Percentiles rank a stretch among this genome's conserved stretches.
phyloP scores from a whole-genome alignment of 345 rosid species.

The Kandelia obovata region DNA sequence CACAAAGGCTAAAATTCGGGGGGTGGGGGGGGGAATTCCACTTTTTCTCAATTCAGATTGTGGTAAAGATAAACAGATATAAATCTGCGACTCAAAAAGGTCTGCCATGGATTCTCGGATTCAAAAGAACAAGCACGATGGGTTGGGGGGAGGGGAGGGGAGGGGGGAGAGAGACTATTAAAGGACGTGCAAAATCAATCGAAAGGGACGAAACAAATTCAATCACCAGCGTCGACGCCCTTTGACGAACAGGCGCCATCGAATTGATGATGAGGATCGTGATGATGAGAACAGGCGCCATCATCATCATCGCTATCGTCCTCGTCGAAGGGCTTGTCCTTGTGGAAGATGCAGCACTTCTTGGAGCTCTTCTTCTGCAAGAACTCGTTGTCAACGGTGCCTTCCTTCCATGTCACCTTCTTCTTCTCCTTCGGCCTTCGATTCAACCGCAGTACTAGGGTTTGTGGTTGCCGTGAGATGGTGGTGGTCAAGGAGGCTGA shows the following conservation, averaged over 20 bases:
- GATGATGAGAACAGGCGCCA: conserved; percentile 12
- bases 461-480: conserved; percentile 28
- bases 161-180: too few species aligned
- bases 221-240: neutral
- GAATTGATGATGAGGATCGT: neutral
- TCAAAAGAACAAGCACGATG: too few species aligned
- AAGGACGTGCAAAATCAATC: too few species aligned
- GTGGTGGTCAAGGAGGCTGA: neutral
- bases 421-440: conserved; percentile 54
- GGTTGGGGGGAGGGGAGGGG: too few species aligned
- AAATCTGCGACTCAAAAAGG: too few species aligned
- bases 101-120: too few species aligned
- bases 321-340: conserved; percentile 84
- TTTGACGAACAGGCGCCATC: neutral
- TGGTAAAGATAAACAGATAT: too few species aligned
- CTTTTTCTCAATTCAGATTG: too few species aligned
- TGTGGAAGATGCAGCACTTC: conserved; percentile 97
- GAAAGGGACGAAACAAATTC: neutral
- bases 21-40: too few species aligned
- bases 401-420: conserved; percentile 93
- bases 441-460: conserved; percentile 62
- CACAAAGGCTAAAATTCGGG: too few species aligned
- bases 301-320: conserved; percentile 77
- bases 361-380: conserved; percentile 97
- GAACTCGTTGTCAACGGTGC: conserved; percentile 92